phyloP scores from a whole-genome alignment of 2,329 filamentous ascomycete species.

The Beauveria asiatica region DNA sequence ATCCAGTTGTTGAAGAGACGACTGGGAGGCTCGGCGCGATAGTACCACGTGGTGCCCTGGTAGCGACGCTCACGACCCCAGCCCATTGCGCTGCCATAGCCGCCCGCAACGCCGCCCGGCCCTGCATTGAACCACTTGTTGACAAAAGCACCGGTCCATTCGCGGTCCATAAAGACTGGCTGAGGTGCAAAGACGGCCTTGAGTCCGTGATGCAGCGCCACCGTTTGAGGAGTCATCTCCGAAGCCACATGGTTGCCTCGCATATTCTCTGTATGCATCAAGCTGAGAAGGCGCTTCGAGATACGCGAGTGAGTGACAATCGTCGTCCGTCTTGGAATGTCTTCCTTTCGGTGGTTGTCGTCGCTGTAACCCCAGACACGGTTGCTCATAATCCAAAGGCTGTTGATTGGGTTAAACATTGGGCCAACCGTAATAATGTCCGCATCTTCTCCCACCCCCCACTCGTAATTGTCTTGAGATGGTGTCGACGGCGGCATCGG shows the following conservation, averaged over 20 bases:
- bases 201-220: conserved; percentile 66
- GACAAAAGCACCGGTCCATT: conserved; percentile 51
- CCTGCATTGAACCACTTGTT: conserved; percentile 54
- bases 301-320: conserved; percentile 70
- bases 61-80: conserved; percentile 51
- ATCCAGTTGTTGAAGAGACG: conserved; percentile 56
- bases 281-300: conserved; percentile 61
- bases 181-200: conserved; percentile 74
- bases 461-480: conserved; percentile 59
- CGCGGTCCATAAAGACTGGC: conserved; percentile 70
- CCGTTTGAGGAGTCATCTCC: conserved; percentile 70
- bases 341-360: conserved; percentile 36
- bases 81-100: conserved; percentile 47
- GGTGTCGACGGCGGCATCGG: conserved; percentile 52
- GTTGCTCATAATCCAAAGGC: conserved; percentile 63
- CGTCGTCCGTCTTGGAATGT: conserved; percentile 64
- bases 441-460: conserved; percentile 69
- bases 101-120: conserved; percentile 43
- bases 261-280: conserved; percentile 71
- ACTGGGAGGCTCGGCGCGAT: conserved; percentile 47
- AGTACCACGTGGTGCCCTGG: conserved; percentile 54
- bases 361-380: conserved; percentile 60
- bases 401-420: conserved; percentile 67
- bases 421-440: conserved; percentile 68
- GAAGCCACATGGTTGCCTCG: conserved; percentile 68